Evolutionary conservation across 2,329 filamentous ascomycete species (phyloP).

Genomic region (Colletotrichum echinochloae): DNA sequence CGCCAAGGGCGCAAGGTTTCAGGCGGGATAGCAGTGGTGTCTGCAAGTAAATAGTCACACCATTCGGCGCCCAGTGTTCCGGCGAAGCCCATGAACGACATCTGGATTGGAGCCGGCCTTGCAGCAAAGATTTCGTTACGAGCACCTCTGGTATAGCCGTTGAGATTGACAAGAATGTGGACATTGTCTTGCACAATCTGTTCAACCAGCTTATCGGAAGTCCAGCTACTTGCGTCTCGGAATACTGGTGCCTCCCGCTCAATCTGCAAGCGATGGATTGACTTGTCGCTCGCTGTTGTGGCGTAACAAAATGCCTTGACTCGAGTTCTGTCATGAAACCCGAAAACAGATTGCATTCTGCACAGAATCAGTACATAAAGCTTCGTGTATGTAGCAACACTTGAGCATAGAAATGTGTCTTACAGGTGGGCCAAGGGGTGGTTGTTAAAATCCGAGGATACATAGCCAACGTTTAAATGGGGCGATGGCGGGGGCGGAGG

Average conservation of each 20-base stretch:
- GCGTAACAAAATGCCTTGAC: slow-evolving; percentile 95
- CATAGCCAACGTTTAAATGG: slow-evolving; percentile 91
- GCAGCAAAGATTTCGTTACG: slow-evolving; percentile 97
- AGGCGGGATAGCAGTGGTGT: slow-evolving; percentile 85
- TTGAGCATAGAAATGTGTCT: slow-evolving; percentile 44
- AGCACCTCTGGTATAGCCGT: slow-evolving; percentile 96
- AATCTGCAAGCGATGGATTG: slow-evolving; percentile 90
- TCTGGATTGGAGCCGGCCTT: slow-evolving; percentile 92
- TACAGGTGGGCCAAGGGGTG: slow-evolving; percentile 92
- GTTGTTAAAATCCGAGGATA: slow-evolving; percentile 99
- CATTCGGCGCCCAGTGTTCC: slow-evolving; percentile 96
- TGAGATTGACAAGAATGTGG: slow-evolving; percentile 96
- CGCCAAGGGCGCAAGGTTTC: slow-evolving; percentile 85
- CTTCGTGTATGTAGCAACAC: not conserved
- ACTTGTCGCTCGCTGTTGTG: slow-evolving; percentile 91
- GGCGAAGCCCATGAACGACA: slow-evolving; percentile 99
- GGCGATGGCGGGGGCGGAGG: slow-evolving; percentile 86
- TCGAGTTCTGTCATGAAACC: slow-evolving; percentile 79
- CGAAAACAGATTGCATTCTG: slow-evolving; percentile 97
- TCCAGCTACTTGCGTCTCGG: slow-evolving; percentile 87
- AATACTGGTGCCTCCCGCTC: slow-evolving; percentile 93
- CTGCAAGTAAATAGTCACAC: slow-evolving; percentile 97
- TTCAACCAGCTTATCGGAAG: slow-evolving; percentile 83
- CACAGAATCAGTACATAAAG: slow-evolving; percentile 29
- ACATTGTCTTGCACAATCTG: slow-evolving; percentile 91